Percentiles rank a stretch among this genome's conserved stretches.
phyloP scores from a whole-genome alignment of 108 stramenopile genomes.

The Cyclotella sp. region DNA sequence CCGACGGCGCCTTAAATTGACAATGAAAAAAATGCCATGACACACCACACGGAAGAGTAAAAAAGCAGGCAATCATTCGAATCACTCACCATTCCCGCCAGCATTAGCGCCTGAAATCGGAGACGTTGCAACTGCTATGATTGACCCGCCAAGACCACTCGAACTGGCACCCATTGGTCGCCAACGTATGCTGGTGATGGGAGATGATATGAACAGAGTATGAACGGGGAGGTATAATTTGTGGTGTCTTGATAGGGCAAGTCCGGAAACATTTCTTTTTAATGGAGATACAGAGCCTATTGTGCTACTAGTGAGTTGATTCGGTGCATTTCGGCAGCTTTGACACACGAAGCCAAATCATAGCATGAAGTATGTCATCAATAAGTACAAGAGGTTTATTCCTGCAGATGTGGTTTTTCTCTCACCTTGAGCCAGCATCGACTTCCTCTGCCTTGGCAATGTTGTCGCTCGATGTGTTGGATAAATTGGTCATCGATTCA shows the following conservation, averaged over 20 bases:
- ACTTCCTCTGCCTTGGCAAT: slow-evolving; percentile 3
- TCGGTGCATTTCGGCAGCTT: not conserved
- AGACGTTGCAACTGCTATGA: slow-evolving; percentile 87
- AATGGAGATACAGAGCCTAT: slow-evolving; percentile 26
- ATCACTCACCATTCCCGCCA: slow-evolving; percentile 65
- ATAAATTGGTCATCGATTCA: slow-evolving; percentile 46
- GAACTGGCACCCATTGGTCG: slow-evolving; percentile 52
- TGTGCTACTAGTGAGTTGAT: slow-evolving; percentile 16
- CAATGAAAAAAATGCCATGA: not conserved
- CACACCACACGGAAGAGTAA: not conserved
- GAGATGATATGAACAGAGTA: slow-evolving; percentile 62
- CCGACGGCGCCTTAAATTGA: slow-evolving; percentile 29
- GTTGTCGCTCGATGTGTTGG: slow-evolving; percentile 42
- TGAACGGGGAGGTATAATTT: slow-evolving; percentile 50
- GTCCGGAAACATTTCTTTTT: slow-evolving; percentile 34
- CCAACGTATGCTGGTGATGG: slow-evolving; percentile 81
- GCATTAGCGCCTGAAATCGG: slow-evolving; percentile 73
- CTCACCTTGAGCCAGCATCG: slow-evolving; percentile 14
- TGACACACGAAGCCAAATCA: slow-evolving; percentile 5
- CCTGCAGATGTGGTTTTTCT: not conserved
- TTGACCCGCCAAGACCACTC: slow-evolving; percentile 60
- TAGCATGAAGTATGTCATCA: not conserved
- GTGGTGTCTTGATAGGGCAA: slow-evolving; percentile 27
- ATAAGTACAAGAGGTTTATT: not conserved
- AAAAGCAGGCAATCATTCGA: not conserved